Evolutionary conservation across 2,329 filamentous ascomycete species (phyloP), one percentile per base, ranked within the genome.

Genomic region (Fusarium coicis): DNA sequence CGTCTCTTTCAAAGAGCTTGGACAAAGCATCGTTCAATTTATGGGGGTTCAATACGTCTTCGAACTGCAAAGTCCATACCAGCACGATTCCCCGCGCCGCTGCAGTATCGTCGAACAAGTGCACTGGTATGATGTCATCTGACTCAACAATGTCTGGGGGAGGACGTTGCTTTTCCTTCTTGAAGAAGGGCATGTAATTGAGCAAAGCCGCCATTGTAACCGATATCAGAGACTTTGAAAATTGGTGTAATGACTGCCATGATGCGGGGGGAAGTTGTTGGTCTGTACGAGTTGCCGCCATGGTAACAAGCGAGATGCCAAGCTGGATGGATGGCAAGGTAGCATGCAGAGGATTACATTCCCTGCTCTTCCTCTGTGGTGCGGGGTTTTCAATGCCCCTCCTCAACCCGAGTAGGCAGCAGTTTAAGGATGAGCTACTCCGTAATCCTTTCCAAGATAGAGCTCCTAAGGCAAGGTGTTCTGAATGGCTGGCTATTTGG

Each of bases 81-180:
- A 72, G 10, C 4, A 68, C 58, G 19, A 63, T 63, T 19, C 58
- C 58, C 15, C 68, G 67, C 11, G 58, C 47, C 21, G 63, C 63
- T 8, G 49, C 44, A 15, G 68, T 60, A 30, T 70, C 63, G 32
- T 72, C 67, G 10, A 72, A 72, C 19, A 63, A 18, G 7, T 72
- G 63, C 16, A 72, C 67, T 5, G 69, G 67, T 10, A 72, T 53
- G 32, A 68, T 43, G 16, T 71, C 69, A 61, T 72, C 69, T 44
- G 69, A 49, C 44, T 59, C 30, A 12, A 66, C 10, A 28, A 30
- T 44, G 4, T 46, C 32, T 0, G 63, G 63, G 1, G 55, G 32
- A 19, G 26, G 42, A n/a, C 42, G 57, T 30, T 40, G 15, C 30
- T 32, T 21, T 21, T 68, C 43, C 10, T 28, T 55, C 8, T 46